Conservation (phyloP, 257 asterid species). For the Penstemon davidsonii region DNA sequence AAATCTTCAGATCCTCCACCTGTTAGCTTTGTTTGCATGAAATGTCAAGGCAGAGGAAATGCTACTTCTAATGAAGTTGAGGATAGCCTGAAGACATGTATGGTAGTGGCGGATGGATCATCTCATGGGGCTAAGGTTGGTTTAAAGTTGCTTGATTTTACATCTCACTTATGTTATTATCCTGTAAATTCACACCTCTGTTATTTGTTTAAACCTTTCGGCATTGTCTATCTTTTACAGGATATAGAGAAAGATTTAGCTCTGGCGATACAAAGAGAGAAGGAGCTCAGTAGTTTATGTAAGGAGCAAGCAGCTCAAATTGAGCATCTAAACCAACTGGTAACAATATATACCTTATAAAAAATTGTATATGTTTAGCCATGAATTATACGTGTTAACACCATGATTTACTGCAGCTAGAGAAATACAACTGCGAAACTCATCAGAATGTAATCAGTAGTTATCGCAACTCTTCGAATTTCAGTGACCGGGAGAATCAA, state of each 20-base stretch:
- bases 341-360: conserved; percentile 23
- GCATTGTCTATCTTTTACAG: conserved; percentile 32
- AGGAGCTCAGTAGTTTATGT: conserved; percentile 68
- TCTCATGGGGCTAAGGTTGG: conserved; percentile 40
- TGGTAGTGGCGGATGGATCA: conserved; percentile 35
- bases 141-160: conserved; percentile 14
- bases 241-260: conserved; percentile 45
- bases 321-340: conserved; percentile 71
- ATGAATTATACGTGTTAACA: conserved; percentile 11
- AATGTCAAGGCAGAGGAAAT: not conserved
- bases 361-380: not conserved
- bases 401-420: conserved; percentile 54
- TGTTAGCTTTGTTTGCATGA: no score
- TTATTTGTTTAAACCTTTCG: not conserved
- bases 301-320: conserved; percentile 79
- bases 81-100: conserved; percentile 41
- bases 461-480: conserved; percentile 35
- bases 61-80: conserved; percentile 35
- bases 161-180: not conserved
- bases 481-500: conserved; percentile 36
- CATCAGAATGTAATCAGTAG: conserved; percentile 31
- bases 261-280: conserved; percentile 46
- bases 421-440: conserved; percentile 47
- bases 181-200: not conserved
- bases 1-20: no score